Base-by-base conservation (phyloP, 345 rosid species). In the Eucalyptus melliodora region DNA sequence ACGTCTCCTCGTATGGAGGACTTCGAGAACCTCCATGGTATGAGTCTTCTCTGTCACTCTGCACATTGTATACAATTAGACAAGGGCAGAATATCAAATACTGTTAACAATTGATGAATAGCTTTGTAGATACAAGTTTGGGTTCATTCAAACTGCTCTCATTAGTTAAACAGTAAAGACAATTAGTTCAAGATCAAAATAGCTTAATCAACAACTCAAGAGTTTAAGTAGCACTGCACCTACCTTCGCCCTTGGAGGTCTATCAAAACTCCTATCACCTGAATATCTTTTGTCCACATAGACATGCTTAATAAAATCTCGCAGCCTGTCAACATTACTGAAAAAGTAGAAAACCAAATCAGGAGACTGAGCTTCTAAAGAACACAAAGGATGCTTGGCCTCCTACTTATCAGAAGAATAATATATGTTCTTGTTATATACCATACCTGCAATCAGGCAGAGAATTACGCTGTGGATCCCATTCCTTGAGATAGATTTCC, bases 271-370 rank as follows among this genome's bases (percentile, higher is more conserved):
- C 93, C 92, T 96, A 83, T 94, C 99, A 88, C 97, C 97, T 26
- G 93, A 90, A 77, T 93, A 97, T 91, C 97, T 95, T 95, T 94
- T 93, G 92, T 96, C 98, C 89, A 97, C 99, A 89, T 97, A 98
- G 34, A 95, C 96, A 92, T 98, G 99, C 90, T 96, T 98, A 87
- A 98, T 95, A 88, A 97, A 98, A 89, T 96, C 96, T 86, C 99
- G 93, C 88, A 98, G 96, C 91, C 95, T 91, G 89, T 94, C 97
- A 86, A 96, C 95, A 89, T 98, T 98, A 91, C 99, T 98, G 94
- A 67, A 16, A 93, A 44, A 62, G 45, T 40, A 40, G 85, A 77
- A 42, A 77, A 44, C 27, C 15, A 77, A 40, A 40, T 77, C 47
- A 77, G 85, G 85, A 77, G 24, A 77, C 85, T 12, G 47, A 77